Conservation (phyloP, 345 rosid species). For the Ceriops decandra region DNA sequence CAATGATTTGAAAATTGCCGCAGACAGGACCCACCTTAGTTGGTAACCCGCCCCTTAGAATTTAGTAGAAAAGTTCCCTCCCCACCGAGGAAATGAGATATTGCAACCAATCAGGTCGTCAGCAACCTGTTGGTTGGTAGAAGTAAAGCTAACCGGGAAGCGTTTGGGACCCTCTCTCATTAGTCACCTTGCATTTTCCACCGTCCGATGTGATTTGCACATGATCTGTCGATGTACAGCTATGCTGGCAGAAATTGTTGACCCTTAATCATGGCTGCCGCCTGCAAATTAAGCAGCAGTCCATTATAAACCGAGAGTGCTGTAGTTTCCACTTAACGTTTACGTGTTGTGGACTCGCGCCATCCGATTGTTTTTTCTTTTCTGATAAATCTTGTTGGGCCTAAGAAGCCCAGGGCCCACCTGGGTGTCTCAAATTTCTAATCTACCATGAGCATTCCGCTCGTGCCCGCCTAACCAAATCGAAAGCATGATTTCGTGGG, state of each 20-base stretch:
- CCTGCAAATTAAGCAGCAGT: not conserved
- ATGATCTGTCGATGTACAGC: not conserved
- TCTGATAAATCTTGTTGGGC: not conserved
- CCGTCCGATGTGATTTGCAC: not conserved
- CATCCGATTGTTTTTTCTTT: conserved; percentile 5
- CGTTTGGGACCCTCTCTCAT: not conserved
- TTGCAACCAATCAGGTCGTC: not conserved
- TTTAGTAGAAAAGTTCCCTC: not conserved
- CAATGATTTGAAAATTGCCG: not conserved
- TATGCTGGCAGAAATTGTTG: not conserved
- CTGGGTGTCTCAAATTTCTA: conserved; percentile 12
- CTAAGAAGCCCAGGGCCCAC: conserved; percentile 8
- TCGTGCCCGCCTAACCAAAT: not conserved
- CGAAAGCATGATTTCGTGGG: conserved; percentile 11
- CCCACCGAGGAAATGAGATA: not conserved
- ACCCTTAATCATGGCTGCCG: conserved; percentile 2
- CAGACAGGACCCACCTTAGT: not conserved
- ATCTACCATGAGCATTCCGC: conserved; percentile 20
- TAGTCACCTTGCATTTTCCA: not conserved
- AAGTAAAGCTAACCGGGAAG: not conserved
- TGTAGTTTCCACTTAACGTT: not conserved
- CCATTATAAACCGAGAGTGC: not conserved
- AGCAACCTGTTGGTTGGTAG: conserved; percentile 8
- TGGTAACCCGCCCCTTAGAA: not conserved
- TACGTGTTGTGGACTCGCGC: conserved; percentile 24